Percentiles rank a stretch among this genome's conserved stretches.
phyloP scores from a whole-genome alignment of 139 green algal genomes.

The Haematococcus lacustris region DNA sequence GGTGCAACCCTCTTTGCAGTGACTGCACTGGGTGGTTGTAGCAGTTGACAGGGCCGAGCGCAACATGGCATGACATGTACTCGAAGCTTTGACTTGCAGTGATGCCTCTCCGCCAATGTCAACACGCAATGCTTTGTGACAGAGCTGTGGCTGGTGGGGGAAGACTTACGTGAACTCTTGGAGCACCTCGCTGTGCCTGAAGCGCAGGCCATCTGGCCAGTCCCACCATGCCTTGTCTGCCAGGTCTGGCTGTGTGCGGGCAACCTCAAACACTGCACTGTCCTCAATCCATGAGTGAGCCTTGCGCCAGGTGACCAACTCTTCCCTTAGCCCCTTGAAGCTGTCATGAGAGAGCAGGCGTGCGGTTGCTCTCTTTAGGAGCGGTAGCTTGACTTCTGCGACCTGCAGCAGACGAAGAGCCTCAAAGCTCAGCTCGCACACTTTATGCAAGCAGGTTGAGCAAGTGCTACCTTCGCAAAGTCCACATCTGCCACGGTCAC shows the following conservation, averaged over 20 bases:
- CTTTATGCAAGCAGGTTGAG: not conserved
- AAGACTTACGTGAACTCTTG: constrained; percentile 22
- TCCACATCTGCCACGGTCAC: constrained; percentile 34
- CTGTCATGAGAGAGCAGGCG: constrained; percentile 40
- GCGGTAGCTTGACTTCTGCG: constrained; percentile 48
- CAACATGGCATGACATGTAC: too few species aligned
- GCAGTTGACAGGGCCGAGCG: too few species aligned
- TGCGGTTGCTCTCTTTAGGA: constrained; percentile 64
- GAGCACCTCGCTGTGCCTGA: constrained; percentile 17
- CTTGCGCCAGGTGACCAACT: constrained; percentile 17
- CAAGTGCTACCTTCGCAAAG: constrained; percentile 22
- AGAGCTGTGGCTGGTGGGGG: too few species aligned
- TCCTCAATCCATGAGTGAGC: constrained; percentile 85
- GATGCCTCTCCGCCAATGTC: too few species aligned
- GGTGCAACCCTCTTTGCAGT: too few species aligned
- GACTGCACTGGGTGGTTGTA: too few species aligned
- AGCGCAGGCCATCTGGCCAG: constrained; percentile 68
- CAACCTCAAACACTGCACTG: constrained; percentile 79
- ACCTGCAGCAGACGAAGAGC: constrained; percentile 19
- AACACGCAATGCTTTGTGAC: too few species aligned
- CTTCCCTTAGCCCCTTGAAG: constrained; percentile 17
- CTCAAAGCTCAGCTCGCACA: not conserved
- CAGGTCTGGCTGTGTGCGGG: constrained; percentile 34
- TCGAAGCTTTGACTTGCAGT: too few species aligned
- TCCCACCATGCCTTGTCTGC: constrained; percentile 80